A percentile compares a stretch with the other conserved stretches of the same genome.
Conservation (phyloP, 208 protist species). For the Trypanosoma brucei region DNA sequence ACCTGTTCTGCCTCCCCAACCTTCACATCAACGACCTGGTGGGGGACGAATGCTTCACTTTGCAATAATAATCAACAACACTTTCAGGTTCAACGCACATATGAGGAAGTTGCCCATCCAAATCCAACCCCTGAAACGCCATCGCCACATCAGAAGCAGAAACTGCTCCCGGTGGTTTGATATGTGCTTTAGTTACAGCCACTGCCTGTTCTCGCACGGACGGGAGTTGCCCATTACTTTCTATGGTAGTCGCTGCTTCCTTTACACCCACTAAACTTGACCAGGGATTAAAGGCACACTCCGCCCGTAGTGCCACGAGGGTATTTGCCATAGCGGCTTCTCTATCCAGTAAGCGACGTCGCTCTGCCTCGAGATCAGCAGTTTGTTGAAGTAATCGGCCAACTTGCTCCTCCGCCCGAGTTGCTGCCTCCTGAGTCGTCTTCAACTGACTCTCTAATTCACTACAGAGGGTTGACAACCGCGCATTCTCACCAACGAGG, state of each 20-base stretch:
- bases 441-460: conserved; percentile 16
- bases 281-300: conserved; percentile 14
- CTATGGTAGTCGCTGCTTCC: background rate
- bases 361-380: conserved; percentile 17
- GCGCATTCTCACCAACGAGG: conserved; percentile 5
- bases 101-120: conserved; percentile 11
- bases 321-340: conserved; percentile 15
- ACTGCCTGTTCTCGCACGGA: background rate
- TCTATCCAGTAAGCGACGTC: conserved; percentile 11
- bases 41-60: background rate
- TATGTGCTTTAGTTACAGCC: background rate
- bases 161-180: background rate
- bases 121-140: conserved; percentile 18
- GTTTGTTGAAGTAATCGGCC: conserved; percentile 1
- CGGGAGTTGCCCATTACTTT: background rate
- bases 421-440: background rate
- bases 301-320: conserved; percentile 13
- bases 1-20: no score
- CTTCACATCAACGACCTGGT: background rate
- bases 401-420: conserved; percentile 1
- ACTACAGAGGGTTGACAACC: conserved; percentile 9
- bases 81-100: conserved; percentile 20
- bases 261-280: background rate
- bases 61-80: conserved; percentile 26
- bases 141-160: conserved; percentile 10